These are phyloP conservation scores for Exsudoporus floridanus DNA, from an alignment of 1,284 basidiomycete genomes.

Conservation along the genomic window DNA sequence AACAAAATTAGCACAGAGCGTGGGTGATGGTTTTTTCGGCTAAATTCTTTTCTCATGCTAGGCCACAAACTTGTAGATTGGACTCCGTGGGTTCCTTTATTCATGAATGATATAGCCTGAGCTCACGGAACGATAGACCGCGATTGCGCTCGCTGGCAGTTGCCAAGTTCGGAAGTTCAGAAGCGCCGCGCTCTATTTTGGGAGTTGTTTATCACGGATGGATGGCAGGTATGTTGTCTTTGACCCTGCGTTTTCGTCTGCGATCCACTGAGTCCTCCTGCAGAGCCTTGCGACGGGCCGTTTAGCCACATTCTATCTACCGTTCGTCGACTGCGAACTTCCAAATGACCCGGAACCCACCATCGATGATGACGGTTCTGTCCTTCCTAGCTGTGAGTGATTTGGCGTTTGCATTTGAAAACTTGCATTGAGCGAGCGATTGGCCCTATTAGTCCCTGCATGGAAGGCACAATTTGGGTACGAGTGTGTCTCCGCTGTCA, in stretches of 20 bases:
- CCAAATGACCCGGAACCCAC: constrained; percentile 55
- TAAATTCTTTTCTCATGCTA: constrained; percentile 8
- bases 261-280: not conserved
- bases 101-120: constrained; percentile 1
- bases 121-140: constrained; percentile 46
- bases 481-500: constrained; percentile 63
- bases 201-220: constrained; percentile 69
- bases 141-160: constrained; percentile 66
- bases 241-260: not conserved
- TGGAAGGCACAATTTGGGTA: constrained; percentile 74
- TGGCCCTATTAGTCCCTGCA: constrained; percentile 49
- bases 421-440: not conserved
- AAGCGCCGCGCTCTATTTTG: constrained; percentile 69
- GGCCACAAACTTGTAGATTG: constrained; percentile 44
- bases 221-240: constrained; percentile 53
- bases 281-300: constrained; percentile 63
- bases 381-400: constrained; percentile 55
- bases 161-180: constrained; percentile 58
- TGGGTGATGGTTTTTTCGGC: constrained; percentile 36
- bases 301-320: constrained; percentile 61
- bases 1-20: constrained; percentile 64
- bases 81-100: constrained; percentile 51
- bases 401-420: constrained; percentile 1
- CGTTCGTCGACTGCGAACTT: constrained; percentile 65
- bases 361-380: constrained; percentile 51